Percentiles rank a stretch among this genome's conserved stretches.
These are phyloP conservation scores for Collybia sp. DNA, from an alignment of 768 basidiomycete genomes.

Conservation along the genomic window DNA sequence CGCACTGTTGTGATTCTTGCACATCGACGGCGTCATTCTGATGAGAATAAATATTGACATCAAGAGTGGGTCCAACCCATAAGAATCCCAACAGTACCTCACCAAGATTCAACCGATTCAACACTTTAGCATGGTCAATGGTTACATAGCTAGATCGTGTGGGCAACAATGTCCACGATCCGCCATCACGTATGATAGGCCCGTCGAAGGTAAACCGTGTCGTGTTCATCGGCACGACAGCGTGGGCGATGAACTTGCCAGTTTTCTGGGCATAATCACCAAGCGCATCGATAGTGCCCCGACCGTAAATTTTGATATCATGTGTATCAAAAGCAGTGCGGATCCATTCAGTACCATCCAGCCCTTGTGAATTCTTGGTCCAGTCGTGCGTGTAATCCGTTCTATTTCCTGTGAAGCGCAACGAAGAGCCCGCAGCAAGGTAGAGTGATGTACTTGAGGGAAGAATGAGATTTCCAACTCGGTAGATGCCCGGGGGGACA, in stretches of 20 bases:
- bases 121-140: slow-evolving; percentile 5
- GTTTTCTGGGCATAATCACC: slow-evolving; percentile 6
- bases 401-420: slow-evolving; percentile 6
- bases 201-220: slow-evolving; percentile 4
- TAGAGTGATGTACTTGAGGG: slow-evolving; percentile 4
- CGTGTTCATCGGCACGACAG: slow-evolving; percentile 6
- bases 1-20: slow-evolving; percentile 6
- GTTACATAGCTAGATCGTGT: slow-evolving; percentile 7
- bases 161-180: slow-evolving; percentile 5
- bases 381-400: slow-evolving; percentile 7
- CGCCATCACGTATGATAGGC: slow-evolving; percentile 4
- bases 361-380: slow-evolving; percentile 2
- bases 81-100: not conserved
- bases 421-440: slow-evolving; percentile 2
- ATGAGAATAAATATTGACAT: not conserved
- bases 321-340: slow-evolving; percentile 5
- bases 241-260: slow-evolving; percentile 9
- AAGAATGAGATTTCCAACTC: slow-evolving; percentile 6
- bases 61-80: not conserved
- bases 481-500: slow-evolving; percentile 5
- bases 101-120: slow-evolving; percentile 5
- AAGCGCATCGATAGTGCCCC: slow-evolving; percentile 4
- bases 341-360: slow-evolving; percentile 8
- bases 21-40: slow-evolving; percentile 6
- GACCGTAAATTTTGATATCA: slow-evolving; percentile 7